A percentile compares a stretch with the other conserved stretches of the same genome.
Conservation (phyloP, 805 yeast genomes). For the Zygotorulaspora florentina region DNA sequence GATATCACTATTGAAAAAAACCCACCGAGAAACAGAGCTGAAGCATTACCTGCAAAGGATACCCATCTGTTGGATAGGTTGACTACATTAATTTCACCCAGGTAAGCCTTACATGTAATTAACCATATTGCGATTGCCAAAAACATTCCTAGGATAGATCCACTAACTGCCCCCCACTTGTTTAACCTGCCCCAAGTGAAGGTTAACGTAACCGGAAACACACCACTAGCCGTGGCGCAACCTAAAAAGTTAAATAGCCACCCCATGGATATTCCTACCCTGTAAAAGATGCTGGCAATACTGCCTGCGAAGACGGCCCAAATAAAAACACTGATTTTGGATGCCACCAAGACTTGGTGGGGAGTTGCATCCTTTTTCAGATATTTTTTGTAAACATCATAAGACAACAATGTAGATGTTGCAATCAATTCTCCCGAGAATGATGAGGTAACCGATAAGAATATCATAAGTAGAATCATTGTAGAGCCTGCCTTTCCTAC, state of each 20-base stretch:
- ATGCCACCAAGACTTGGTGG: slow-evolving; percentile 38
- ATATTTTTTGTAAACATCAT: slow-evolving; percentile 45
- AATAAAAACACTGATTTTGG: slow-evolving; percentile 42
- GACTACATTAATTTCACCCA: slow-evolving; percentile 37
- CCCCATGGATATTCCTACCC: slow-evolving; percentile 36
- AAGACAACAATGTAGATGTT: slow-evolving; percentile 41
- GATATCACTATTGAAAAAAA: slow-evolving; percentile 33
- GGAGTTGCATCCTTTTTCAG: slow-evolving; percentile 42
- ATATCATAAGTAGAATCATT: slow-evolving; percentile 40
- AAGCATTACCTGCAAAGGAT: slow-evolving; percentile 40
- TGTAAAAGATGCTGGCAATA: slow-evolving; percentile 38
- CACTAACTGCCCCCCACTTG: slow-evolving; percentile 37
- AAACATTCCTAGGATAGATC: slow-evolving; percentile 37
- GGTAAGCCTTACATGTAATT: slow-evolving; percentile 35
- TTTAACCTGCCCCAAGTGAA: slow-evolving; percentile 40
- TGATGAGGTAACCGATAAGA: slow-evolving; percentile 41
- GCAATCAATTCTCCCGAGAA: slow-evolving; percentile 42
- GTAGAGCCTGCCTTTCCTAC: slow-evolving; percentile 44
- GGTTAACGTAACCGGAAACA: slow-evolving; percentile 38
- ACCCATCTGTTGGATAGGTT: slow-evolving; percentile 38
- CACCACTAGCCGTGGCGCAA: slow-evolving; percentile 41
- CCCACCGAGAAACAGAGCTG: slow-evolving; percentile 39
- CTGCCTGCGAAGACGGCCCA: slow-evolving; percentile 38
- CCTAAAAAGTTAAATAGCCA: slow-evolving; percentile 42
- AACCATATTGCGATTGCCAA: slow-evolving; percentile 40